Conservation (phyloP, 2,329 filamentous ascomycete species). For the Xylaria sp. region DNA sequence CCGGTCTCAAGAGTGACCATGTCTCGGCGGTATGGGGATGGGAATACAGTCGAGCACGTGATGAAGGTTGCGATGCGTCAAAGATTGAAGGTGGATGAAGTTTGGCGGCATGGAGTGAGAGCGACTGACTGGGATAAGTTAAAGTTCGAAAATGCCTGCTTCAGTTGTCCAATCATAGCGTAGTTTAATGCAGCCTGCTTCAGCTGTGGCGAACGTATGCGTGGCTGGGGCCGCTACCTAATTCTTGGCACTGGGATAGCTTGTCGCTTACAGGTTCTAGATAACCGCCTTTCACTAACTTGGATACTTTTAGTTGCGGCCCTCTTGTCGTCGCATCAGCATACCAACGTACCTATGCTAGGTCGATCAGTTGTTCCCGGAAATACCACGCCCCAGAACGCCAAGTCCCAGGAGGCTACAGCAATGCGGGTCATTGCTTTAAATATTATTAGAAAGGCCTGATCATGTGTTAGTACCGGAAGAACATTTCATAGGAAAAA, state of each 20-base stretch:
- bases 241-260: no score
- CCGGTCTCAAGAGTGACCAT: conserved; percentile 45
- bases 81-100: conserved; percentile 28
- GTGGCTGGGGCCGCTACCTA: conserved; percentile 35
- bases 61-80: conserved; percentile 36
- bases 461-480: conserved; percentile 6
- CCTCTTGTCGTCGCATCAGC: conserved; percentile 6
- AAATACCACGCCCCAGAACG: not conserved
- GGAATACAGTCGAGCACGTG: conserved; percentile 19
- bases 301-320: no score
- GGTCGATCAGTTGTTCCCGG: not conserved
- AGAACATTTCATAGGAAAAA: not conserved
- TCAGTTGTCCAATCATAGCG: conserved; percentile 28
- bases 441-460: conserved; percentile 12
- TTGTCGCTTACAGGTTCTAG: no score
- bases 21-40: conserved; percentile 38
- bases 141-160: conserved; percentile 10
- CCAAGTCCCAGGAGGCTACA: not conserved
- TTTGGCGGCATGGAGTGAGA: conserved; percentile 27
- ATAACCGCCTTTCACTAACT: no score
- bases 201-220: conserved; percentile 23
- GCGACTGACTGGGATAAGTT: conserved; percentile 20
- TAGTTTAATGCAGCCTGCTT: not conserved
- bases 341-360: conserved; percentile 13
- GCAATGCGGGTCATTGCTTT: conserved; percentile 4